Evolutionary conservation across 495 filamentous ascomycete genomes (phyloP).

Genomic region (Penicilliopsis zonata): DNA sequence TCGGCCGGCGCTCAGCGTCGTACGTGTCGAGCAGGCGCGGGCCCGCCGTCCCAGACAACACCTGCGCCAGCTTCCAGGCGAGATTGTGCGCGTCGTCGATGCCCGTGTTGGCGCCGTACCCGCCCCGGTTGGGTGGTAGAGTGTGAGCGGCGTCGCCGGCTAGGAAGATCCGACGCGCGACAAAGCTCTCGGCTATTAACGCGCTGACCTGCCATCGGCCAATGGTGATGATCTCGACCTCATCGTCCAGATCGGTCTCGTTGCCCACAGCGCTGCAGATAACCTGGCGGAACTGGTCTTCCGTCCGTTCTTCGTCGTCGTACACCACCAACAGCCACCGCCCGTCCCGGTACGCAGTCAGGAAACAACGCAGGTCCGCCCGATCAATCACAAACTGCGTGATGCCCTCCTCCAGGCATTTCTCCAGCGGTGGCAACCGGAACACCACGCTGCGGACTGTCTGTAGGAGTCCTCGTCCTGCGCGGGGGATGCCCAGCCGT

Average conservation of each 20-base stretch:
- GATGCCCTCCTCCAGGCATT: slow-evolving; percentile 9
- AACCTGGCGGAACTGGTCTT: slow-evolving; percentile 3
- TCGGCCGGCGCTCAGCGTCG: slow-evolving; percentile 36
- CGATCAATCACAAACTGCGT: slow-evolving; percentile 15
- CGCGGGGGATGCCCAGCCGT: slow-evolving; percentile 12
- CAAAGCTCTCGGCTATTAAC: slow-evolving; percentile 15
- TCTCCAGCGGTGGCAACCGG: slow-evolving; percentile 13
- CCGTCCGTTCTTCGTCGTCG: slow-evolving; percentile 14
- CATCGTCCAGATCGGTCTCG: slow-evolving; percentile 5
- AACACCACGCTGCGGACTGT: slow-evolving; percentile 29
- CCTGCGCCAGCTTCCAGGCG: slow-evolving; percentile 35
- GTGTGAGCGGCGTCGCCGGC: slow-evolving; percentile 41
- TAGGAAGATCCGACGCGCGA: slow-evolving; percentile 26
- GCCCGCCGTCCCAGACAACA: slow-evolving; percentile 25
- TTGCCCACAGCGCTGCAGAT: slow-evolving; percentile 12
- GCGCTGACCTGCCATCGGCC: slow-evolving; percentile 16
- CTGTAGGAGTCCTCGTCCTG: slow-evolving; percentile 22
- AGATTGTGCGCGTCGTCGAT: slow-evolving; percentile 36
- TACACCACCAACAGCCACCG: slow-evolving; percentile 18
- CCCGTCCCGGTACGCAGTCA: slow-evolving; percentile 16
- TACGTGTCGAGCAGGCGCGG: slow-evolving; percentile 35
- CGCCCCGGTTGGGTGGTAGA: slow-evolving; percentile 32
- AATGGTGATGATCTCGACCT: slow-evolving; percentile 16
- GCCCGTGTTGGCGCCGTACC: slow-evolving; percentile 37
- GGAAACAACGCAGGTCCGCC: slow-evolving; percentile 10